Percentiles rank a stretch among this genome's conserved stretches.
These are phyloP conservation scores for Massarina eburnea DNA, from an alignment of 2,329 filamentous ascomycete species.

Conservation along the genomic window DNA sequence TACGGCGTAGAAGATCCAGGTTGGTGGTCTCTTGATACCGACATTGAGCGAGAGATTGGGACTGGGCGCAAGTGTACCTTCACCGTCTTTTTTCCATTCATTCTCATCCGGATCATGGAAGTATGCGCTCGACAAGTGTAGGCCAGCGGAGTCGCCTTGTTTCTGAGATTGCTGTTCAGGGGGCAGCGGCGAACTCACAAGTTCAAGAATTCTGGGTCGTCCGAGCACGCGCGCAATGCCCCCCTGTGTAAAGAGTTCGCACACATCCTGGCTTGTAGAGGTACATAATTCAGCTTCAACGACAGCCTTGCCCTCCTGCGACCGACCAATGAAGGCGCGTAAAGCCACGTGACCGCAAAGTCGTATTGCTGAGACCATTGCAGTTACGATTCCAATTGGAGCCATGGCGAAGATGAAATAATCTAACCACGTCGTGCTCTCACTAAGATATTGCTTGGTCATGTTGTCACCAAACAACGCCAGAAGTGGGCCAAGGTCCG, in stretches of 20 bases:
- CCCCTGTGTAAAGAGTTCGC: slow-evolving; percentile 13
- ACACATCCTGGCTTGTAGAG: slow-evolving; percentile 36
- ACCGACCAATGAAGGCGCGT: slow-evolving; percentile 45
- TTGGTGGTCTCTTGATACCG: slow-evolving; percentile 12
- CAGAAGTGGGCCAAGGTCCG: slow-evolving; percentile 33
- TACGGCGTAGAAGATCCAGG: slow-evolving; percentile 3
- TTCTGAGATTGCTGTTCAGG: neutral
- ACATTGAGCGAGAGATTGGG: slow-evolving; percentile 26
- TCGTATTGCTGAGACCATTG: slow-evolving; percentile 35
- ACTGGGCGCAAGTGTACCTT: slow-evolving; percentile 10
- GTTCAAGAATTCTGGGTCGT: slow-evolving; percentile 23
- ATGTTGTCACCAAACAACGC: slow-evolving; percentile 33
- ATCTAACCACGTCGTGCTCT: slow-evolving; percentile 25
- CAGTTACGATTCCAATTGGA: slow-evolving; percentile 46
- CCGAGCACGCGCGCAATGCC: slow-evolving; percentile 13
- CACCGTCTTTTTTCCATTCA: neutral
- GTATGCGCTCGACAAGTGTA: neutral
- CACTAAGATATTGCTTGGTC: slow-evolving; percentile 37
- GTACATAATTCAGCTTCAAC: slow-evolving; percentile 47
- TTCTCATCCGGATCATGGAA: neutral
- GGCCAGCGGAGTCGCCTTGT: neutral
- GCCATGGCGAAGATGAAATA: slow-evolving; percentile 40
- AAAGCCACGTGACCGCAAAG: slow-evolving; percentile 31
- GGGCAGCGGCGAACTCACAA: no score
- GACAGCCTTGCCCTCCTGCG: slow-evolving; percentile 36